Base-by-base conservation (phyloP, 768 basidiomycete species). In the Hydnomerulius pinastri region DNA sequence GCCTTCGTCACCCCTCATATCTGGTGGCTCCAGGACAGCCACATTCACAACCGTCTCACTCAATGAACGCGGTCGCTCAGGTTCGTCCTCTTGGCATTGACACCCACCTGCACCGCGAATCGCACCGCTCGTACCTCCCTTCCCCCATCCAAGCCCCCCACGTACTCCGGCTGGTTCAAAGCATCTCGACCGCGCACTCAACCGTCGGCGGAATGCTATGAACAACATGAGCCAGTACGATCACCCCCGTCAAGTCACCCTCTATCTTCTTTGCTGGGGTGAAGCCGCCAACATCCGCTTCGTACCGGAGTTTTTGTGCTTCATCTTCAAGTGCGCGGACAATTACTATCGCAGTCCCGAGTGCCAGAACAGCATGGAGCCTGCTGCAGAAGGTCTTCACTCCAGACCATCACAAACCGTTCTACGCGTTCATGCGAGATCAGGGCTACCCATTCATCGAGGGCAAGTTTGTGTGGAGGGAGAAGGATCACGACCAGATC, bases 291-390 rank as follows among this genome's bases (percentile, higher is more conserved):
- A 98, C 64, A 90, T 99, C 43, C 87, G 97, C 54, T 98, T 98
- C 72, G 87, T 92, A 18, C 95, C 97, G 9, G 97, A 99, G 66
- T 92, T 90, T 60, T 73, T 99, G 40, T 98, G 96, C 77, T 99
- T 98, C 81, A 96, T 99, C 65, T 98, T 98, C 86, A 99, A 99
- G 73, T 99, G 97, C 64, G 97, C 97, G 50, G 97, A 99, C 70
- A 97, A 99, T 73, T 98, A 98, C 68, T 99, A 99, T 71, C 90
- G 97, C 51, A 93, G 91, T 51, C 87, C 96, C 23, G 97, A 98
- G 67, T 99, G 97, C 66, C 97, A 99, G 73, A 96, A 92, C 72
- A 77, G 86, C 57, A 71, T 91, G 23, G 97, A 99, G 37, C 88
- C 95, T 4, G 91, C 98, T 2, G 90, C 90, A 9, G 97, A 98